Evolutionary conservation across 352 stramenopile species (phyloP), one percentile per base, ranked within the genome.

Genomic region (Saprolegnia diclina): DNA sequence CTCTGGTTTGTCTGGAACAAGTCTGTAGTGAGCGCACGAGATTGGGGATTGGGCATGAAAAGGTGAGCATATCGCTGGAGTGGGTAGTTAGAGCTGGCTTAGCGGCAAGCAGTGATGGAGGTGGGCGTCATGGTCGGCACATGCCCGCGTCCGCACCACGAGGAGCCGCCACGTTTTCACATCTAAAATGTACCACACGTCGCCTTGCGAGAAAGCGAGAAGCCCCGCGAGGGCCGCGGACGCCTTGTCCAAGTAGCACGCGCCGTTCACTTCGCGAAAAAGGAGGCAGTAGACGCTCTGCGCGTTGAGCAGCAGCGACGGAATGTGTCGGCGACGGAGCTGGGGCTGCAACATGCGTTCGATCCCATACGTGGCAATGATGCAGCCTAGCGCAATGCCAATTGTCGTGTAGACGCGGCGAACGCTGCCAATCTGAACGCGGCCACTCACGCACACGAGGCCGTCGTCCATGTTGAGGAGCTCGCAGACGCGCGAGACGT

Each of bases 191-290:
- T 54, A 54, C n/a, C n/a, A 54, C 46, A 29, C 24, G n/a, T 54
- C n/a, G 5, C 46, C n/a, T 29, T 29, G 24, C 24, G 46, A 54
- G 22, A 64, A 14, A 3, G 35, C 6, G n/a, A 64, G 11, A 7
- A 64, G 11, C 13, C 56, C 56, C n/a, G 22, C 32, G 13, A 64
- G n/a, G 11, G 56, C 56, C 13, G 56, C 56, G 4, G 56, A 64
- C 32, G 56, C 56, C 13, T 16, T 19, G 32, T 64, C 56, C 21
- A 64, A 19, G 40, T 48, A 52, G 32, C 22, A 52, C 13, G 19
- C 32, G 19, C 32, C 46, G 24, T 54, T 29, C 46, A 54, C 46
- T 54, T 54, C 5, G 24, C n/a, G n/a, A 29, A 54, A 54, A 5
- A 29, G n/a, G 5, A 54, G 46, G n/a, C n/a, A 22, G 46, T 54